Conservation (phyloP, 2,329 filamentous ascomycete species). For the Fusarium sp. region DNA sequence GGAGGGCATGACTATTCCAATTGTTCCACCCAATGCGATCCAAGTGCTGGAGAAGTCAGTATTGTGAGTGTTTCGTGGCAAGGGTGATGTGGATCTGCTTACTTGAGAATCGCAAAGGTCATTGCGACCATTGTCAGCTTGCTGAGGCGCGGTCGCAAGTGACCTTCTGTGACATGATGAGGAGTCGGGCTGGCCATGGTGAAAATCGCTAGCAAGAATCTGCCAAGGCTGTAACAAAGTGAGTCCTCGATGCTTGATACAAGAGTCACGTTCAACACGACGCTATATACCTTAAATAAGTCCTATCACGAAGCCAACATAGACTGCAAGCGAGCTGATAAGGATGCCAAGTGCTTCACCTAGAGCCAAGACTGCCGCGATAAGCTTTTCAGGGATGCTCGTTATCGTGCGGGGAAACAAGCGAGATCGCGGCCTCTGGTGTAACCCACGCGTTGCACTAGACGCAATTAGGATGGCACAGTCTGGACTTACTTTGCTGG, state of each 20-base stretch:
- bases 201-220: neutral
- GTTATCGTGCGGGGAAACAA: neutral
- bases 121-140: slow-evolving; percentile 4
- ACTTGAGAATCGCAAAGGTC: slow-evolving; percentile 4
- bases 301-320: accelerated
- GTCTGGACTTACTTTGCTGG: slow-evolving; percentile 1
- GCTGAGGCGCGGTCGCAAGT: slow-evolving; percentile 1
- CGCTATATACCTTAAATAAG: neutral
- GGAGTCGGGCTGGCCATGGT: neutral
- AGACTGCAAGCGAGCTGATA: neutral
- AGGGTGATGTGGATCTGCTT: neutral
- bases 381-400: neutral
- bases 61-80: neutral
- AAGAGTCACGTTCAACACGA: neutral
- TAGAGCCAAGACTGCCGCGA: neutral
- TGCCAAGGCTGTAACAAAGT: neutral
- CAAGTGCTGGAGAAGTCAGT: neutral
- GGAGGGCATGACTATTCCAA: neutral
- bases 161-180: neutral
- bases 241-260: neutral
- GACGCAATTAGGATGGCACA: slow-evolving; percentile 6
- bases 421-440: neutral
- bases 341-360: neutral
- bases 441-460: neutral
- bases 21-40: neutral